Percentiles rank a stretch among this genome's conserved stretches.
These are phyloP conservation scores for Ceratobasidium sp. DNA, from an alignment of 1,284 basidiomycete species.

Conservation along the genomic window DNA sequence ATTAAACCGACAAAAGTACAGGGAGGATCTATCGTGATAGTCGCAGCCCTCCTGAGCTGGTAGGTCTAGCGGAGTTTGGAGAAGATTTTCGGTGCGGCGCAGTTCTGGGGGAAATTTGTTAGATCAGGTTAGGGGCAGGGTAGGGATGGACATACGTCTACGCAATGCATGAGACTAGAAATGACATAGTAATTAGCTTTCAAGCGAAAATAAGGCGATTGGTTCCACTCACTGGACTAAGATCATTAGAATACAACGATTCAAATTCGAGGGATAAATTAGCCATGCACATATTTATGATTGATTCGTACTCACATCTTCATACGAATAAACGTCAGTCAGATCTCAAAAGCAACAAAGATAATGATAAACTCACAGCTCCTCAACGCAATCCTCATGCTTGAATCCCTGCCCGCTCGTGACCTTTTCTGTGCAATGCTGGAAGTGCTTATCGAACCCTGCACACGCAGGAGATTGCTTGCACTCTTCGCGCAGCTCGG, in stretches of 20 bases:
- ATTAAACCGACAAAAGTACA: no score
- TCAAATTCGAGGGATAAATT: no score
- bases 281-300: slow-evolving; percentile 6
- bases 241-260: neutral
- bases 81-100: slow-evolving; percentile 85
- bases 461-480: slow-evolving; percentile 74
- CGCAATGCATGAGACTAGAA: slow-evolving; percentile 87
- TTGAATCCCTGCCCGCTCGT: slow-evolving; percentile 82
- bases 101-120: slow-evolving; percentile 61
- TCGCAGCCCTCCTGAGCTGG: neutral
- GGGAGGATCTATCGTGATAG: no score
- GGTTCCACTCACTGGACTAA: slow-evolving; percentile 70
- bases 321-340: slow-evolving; percentile 24
- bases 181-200: slow-evolving; percentile 37
- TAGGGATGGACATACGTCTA: slow-evolving; percentile 68
- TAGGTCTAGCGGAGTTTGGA: slow-evolving; percentile 57
- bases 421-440: slow-evolving; percentile 90
- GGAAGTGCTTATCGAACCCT: slow-evolving; percentile 82
- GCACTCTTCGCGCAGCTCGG: slow-evolving; percentile 79
- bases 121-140: slow-evolving; percentile 40
- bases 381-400: slow-evolving; percentile 91
- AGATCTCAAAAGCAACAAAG: slow-evolving; percentile 20
- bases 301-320: slow-evolving; percentile 62
- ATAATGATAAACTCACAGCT: slow-evolving; percentile 63
- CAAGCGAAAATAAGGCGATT: slow-evolving; percentile 35